Base-by-base conservation (phyloP, 176 grass and related monocot species). In the Cocos nucifera region DNA sequence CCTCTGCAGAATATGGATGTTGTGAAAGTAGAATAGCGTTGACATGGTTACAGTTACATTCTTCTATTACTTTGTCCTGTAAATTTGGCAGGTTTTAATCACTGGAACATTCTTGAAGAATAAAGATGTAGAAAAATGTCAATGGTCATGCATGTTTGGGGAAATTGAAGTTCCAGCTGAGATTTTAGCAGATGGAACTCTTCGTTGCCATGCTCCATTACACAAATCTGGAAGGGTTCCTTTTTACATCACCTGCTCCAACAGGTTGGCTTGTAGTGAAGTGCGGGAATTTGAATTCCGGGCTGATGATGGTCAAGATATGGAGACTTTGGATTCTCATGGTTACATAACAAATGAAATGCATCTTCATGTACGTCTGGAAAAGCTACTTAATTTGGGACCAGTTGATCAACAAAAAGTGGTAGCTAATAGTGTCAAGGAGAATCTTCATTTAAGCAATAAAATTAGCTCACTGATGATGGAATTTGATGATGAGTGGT, bases 91-190 rank as follows among this genome's bases (percentile, higher is more conserved):
- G 93, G 87, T 97, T 76, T 50, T 86, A 69, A 78, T 98, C 67
- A 93, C 61, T 32, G 94, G 94, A 26, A 98, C 94, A 74, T 98
- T 98, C 77, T 81, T 93, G 79, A 82, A 74, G 75, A 89, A 76
- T 55, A 91, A 88, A 71, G 67, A 93, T 59, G 66, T 86, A 17
- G 88, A 89, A 75, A 99, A 86, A 59, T 86, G 63, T 51, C 80
- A 64, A 30, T 99, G 94, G 94, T 99, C 94, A 67, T 99, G 94
- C 77, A 98, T 98, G 94, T 98, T 98, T 29, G 94, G 94, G 44
- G 88, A 98, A 69, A 59, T 73, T 63, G 94, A 98, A 89, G 94
- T 93, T 24, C 68, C 94, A 48, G 79, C 77, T 51, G 68, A 98
- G 61, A 75, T 98, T 75, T 75, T 98, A 75, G 74, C 70, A 71